phyloP scores from a whole-genome alignment of 495 filamentous ascomycete species.

The Penicillium malachiteum region DNA sequence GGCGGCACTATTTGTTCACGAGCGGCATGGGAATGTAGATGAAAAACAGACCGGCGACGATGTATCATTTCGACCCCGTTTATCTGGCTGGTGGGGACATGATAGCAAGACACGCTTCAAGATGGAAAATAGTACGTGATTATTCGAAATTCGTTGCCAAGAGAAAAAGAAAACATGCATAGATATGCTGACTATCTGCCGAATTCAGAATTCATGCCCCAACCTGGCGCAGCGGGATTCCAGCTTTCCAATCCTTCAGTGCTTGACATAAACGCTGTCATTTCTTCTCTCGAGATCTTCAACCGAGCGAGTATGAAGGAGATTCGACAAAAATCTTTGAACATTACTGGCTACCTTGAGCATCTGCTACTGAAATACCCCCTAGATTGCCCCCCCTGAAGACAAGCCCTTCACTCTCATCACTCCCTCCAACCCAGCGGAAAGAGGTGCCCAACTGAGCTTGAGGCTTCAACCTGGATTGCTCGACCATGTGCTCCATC shows the following conservation, averaged over 20 bases:
- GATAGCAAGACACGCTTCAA: slow-evolving; percentile 72
- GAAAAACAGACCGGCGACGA: slow-evolving; percentile 32
- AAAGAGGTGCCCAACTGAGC: slow-evolving; percentile 87
- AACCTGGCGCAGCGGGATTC: slow-evolving; percentile 60
- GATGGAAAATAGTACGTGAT: slow-evolving; percentile 64
- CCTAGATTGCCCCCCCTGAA: slow-evolving; percentile 33
- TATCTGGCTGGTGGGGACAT: slow-evolving; percentile 91
- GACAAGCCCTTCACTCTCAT: slow-evolving; percentile 68
- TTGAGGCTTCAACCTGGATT: slow-evolving; percentile 65
- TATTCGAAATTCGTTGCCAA: background rate
- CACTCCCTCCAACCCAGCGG: slow-evolving; percentile 68
- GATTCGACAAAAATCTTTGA: slow-evolving; percentile 71
- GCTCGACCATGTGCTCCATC: slow-evolving; percentile 65
- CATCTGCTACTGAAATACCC: slow-evolving; percentile 54
- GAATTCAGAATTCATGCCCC: slow-evolving; percentile 64
- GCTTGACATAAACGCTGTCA: slow-evolving; percentile 62
- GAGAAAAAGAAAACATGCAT: background rate
- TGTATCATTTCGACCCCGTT: slow-evolving; percentile 51
- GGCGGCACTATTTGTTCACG: slow-evolving; percentile 84
- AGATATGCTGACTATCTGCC: background rate
- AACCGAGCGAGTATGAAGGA: slow-evolving; percentile 64
- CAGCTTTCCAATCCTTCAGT: slow-evolving; percentile 63
- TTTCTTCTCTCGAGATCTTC: slow-evolving; percentile 79
- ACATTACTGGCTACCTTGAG: slow-evolving; percentile 79
- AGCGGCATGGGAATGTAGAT: slow-evolving; percentile 60